Base-by-base conservation (phyloP, 495 filamentous ascomycete genomes). In the Aspergillus asperescens region DNA sequence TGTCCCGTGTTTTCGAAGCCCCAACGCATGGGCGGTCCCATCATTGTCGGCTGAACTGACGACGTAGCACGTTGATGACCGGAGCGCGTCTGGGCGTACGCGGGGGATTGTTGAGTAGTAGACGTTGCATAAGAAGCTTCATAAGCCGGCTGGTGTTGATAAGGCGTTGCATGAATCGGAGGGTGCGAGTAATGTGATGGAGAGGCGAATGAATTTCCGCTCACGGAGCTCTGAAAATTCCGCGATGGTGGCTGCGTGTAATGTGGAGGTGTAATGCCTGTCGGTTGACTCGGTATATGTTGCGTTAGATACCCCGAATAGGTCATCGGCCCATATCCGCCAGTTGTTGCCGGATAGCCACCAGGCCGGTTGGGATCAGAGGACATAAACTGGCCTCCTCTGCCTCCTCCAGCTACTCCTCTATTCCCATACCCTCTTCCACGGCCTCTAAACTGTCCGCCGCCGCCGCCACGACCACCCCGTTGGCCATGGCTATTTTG, bases 1-100 rank as follows among this genome's bases (percentile, higher is more conserved):
- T 64, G 49, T 22, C 59, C 62, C 22, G 62, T 57, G 46, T 65
- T 60, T 32, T 82, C 80, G 63, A 79, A 77, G 3, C 80, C 78
- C 70, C 82, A 80, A 24, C 74, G 75, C 54, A 83, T 75, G 0
- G 79, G 79, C 28, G 79, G 76, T 1, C 76, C 79, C 75, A 85
- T 80, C 49, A 82, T 63, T 38, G 75, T 70, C 13, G 74, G 69
- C 54, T 76, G 77, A 46, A 64, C 61, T 18, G 63, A 32, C 4
- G 50, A 59, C 1, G 60, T 50, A 5, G 27, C 38, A 60, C 63
- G 64, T 13, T 67, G 67, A 16, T 62, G 52, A 28, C 56, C 41
- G 19, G 64, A 51, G 9, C 62, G 27, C 29, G 42, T 57, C 8
- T 68, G 29, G 41, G 64, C 46, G 46, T 68, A 72, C 18, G 56